phyloP scores from a whole-genome alignment of 2,329 filamentous ascomycete species.

The Paraphoma sp. region DNA sequence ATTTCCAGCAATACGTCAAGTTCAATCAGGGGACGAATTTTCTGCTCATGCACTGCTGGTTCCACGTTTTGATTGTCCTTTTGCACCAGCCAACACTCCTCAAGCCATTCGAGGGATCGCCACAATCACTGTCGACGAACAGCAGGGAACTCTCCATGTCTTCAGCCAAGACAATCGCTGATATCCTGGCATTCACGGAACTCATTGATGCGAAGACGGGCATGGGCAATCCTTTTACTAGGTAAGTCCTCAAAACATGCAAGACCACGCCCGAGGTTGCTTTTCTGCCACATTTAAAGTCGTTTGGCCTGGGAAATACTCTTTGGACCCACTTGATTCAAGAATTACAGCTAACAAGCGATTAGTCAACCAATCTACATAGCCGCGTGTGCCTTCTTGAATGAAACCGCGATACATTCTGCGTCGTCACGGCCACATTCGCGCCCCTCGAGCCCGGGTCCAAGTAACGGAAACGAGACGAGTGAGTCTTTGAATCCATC shows the following conservation, averaged over 20 bases:
- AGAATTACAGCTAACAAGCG: slow-evolving; percentile 15
- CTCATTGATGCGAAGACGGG: slow-evolving; percentile 85
- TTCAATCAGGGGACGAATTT: slow-evolving; percentile 85
- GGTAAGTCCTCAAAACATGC: slow-evolving; percentile 26
- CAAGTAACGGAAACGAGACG: slow-evolving; percentile 5
- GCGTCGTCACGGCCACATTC: slow-evolving; percentile 69
- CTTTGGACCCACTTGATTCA: background rate
- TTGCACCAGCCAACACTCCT: slow-evolving; percentile 84
- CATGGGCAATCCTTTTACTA: slow-evolving; percentile 84
- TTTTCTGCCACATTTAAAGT: background rate
- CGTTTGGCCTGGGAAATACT: too few species aligned
- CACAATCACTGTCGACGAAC: slow-evolving; percentile 77
- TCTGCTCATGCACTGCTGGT: slow-evolving; percentile 87
- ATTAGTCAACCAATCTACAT: slow-evolving; percentile 86
- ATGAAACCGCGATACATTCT: slow-evolving; percentile 77
- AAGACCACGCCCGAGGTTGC: background rate
- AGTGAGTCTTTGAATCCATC: slow-evolving; percentile 10
- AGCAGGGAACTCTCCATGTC: slow-evolving; percentile 85
- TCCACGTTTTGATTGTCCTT: slow-evolving; percentile 84
- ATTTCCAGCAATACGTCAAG: slow-evolving; percentile 85
- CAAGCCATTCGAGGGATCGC: slow-evolving; percentile 73
- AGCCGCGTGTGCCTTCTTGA: slow-evolving; percentile 85
- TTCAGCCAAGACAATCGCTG: slow-evolving; percentile 88
- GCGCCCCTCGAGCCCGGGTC: slow-evolving; percentile 53
- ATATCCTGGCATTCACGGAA: slow-evolving; percentile 86